Conservation (phyloP, 106 monocot genomes). For the Narthecium ossifragum region DNA sequence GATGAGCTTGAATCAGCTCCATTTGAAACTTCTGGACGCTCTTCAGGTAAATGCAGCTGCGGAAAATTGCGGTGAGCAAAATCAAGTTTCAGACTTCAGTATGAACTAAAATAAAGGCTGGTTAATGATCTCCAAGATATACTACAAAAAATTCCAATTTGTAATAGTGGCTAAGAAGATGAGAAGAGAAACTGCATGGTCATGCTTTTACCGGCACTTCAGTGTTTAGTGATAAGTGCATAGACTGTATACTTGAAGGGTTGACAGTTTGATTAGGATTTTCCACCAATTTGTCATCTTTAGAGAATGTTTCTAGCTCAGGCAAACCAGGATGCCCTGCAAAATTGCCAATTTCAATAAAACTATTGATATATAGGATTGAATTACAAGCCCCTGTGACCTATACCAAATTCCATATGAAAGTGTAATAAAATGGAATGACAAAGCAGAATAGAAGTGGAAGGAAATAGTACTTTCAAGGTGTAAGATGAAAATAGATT, state of each 20-base stretch:
- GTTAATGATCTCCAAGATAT: not conserved
- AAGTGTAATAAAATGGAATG: no score
- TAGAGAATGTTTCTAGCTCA: no score
- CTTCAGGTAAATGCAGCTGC: not conserved
- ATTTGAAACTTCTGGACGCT: not conserved
- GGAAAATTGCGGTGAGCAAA: not conserved
- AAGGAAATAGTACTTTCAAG: no score
- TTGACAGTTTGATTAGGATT: not conserved
- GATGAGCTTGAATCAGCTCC: not conserved
- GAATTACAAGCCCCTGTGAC: no score
- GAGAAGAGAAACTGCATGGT: not conserved
- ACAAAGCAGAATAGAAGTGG: no score
- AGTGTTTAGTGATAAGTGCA: not conserved
- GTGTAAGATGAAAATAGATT: no score
- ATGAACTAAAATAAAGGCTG: not conserved
- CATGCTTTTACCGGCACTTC: not conserved
- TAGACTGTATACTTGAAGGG: not conserved
- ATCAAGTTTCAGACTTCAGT: not conserved
- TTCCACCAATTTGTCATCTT: not conserved
- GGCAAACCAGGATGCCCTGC: no score
- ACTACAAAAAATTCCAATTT: not conserved
- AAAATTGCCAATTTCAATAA: no score
- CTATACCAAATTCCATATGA: no score
- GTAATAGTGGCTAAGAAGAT: not conserved
- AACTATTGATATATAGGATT: no score